Conservation (phyloP, 495 filamentous ascomycete genomes). For the Articulospora tetracladia region DNA sequence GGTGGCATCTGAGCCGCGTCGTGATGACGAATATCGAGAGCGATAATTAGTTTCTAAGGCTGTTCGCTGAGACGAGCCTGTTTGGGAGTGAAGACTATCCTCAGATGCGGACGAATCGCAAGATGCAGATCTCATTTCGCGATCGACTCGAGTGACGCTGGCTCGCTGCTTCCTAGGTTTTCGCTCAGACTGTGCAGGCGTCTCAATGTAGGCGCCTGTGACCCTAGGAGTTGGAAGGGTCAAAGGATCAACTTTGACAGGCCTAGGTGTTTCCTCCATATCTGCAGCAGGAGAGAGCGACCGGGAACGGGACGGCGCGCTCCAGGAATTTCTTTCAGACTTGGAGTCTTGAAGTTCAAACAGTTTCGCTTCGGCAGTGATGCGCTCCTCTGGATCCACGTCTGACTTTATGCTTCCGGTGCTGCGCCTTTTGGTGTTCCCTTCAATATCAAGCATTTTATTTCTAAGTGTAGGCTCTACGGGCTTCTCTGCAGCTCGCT, state of each 20-base stretch:
- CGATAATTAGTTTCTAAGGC: neutral
- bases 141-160: conserved; percentile 11
- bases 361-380: conserved; percentile 48
- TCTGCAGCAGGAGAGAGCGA: conserved; percentile 17
- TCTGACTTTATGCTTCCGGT: conserved; percentile 40
- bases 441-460: conserved; percentile 9
- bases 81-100: neutral
- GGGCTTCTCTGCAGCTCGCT: neutral
- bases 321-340: conserved; percentile 48
- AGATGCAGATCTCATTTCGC: neutral
- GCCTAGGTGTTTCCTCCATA: conserved; percentile 40
- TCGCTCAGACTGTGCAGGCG: conserved; percentile 31
- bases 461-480: conserved; percentile 12
- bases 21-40: neutral
- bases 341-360: conserved; percentile 50
- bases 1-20: neutral
- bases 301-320: conserved; percentile 11
- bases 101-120: neutral
- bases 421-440: conserved; percentile 15
- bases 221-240: conserved; percentile 46
- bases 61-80: neutral
- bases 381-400: conserved; percentile 51
- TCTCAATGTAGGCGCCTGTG: conserved; percentile 49
- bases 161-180: conserved; percentile 14
- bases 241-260: conserved; percentile 35